These are phyloP conservation scores for Diplocarpon mali DNA, from an alignment of 2,329 filamentous ascomycete genomes.

Conservation along the genomic window DNA sequence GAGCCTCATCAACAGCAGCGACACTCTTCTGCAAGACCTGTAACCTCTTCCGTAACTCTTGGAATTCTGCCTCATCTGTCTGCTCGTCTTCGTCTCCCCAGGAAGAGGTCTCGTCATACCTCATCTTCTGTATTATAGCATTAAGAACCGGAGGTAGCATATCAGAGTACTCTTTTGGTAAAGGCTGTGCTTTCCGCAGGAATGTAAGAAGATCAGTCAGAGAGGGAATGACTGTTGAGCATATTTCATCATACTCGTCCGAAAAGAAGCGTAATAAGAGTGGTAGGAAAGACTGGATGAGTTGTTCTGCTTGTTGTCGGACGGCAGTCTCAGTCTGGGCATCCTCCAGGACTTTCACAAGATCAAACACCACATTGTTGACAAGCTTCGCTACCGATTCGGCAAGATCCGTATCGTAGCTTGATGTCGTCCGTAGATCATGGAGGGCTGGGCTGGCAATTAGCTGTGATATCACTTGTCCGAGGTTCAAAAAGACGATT, in stretches of 20 bases:
- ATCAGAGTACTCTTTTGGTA: conserved; percentile 64
- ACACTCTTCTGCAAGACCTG: conserved; percentile 89
- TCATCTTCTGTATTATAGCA: conserved; percentile 90
- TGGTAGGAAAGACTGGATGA: conserved; percentile 74
- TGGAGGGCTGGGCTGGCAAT: conserved; percentile 71
- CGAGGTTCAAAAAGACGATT: conserved; percentile 81
- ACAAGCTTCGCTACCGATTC: conserved; percentile 93
- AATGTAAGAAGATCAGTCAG: conserved; percentile 88
- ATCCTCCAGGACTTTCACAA: conserved; percentile 77
- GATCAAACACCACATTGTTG: conserved; percentile 78
- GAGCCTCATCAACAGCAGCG: conserved; percentile 73
- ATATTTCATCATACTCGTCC: conserved; percentile 96
- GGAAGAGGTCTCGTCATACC: conserved; percentile 86
- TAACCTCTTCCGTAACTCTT: conserved; percentile 81
- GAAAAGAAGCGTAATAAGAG: conserved; percentile 89
- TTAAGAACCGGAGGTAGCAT: conserved; percentile 84
- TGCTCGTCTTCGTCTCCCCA: conserved; percentile 94
- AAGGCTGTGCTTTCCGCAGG: conserved; percentile 65
- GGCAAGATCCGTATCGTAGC: conserved; percentile 90
- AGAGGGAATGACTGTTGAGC: conserved; percentile 87
- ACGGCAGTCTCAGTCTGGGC: conserved; percentile 47
- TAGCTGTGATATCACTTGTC: conserved; percentile 75
- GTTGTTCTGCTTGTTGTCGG: conserved; percentile 64
- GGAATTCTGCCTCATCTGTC: conserved; percentile 94
- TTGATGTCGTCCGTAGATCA: conserved; percentile 67